These are phyloP conservation scores for Silybum marianum DNA, from an alignment of 129 eudicot genomes.

Conservation along the genomic window DNA sequence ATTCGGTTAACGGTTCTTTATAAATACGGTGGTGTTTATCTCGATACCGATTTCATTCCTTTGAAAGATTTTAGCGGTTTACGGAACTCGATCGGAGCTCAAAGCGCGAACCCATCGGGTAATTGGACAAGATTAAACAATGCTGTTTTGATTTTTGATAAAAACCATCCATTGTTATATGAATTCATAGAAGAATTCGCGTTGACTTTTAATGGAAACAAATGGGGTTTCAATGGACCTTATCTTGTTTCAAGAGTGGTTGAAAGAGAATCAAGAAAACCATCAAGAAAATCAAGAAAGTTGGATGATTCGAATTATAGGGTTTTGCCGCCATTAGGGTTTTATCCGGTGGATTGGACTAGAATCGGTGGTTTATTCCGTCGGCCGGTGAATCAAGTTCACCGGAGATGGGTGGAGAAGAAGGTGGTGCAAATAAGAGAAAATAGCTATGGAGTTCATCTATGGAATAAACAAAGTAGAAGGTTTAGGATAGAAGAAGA, in stretches of 20 bases:
- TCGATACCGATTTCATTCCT: slow-evolving; percentile 72
- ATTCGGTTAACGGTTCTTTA: slow-evolving; percentile 65
- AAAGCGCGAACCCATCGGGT: slow-evolving; percentile 45
- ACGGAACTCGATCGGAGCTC: slow-evolving; percentile 80
- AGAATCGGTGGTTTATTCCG: slow-evolving; percentile 46
- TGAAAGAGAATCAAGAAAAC: slow-evolving; percentile 13
- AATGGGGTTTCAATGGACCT: slow-evolving; percentile 95
- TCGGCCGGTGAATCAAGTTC: slow-evolving; percentile 37
- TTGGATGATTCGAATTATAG: slow-evolving; percentile 33
- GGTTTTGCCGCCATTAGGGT: slow-evolving; percentile 63
- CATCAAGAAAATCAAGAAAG: background rate
- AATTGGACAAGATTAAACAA: slow-evolving; percentile 79
- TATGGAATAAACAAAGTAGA: slow-evolving; percentile 82
- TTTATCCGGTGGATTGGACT: slow-evolving; percentile 82
- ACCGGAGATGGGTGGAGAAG: slow-evolving; percentile 54
- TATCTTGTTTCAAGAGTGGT: slow-evolving; percentile 79
- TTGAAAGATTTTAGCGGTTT: slow-evolving; percentile 62
- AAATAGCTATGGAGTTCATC: slow-evolving; percentile 67
- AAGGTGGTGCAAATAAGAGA: slow-evolving; percentile 46
- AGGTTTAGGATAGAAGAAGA: slow-evolving; percentile 65
- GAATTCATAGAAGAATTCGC: slow-evolving; percentile 84
- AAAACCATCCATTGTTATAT: slow-evolving; percentile 59
- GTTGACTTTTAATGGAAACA: slow-evolving; percentile 62
- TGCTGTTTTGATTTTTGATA: slow-evolving; percentile 78
- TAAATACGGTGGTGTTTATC: slow-evolving; percentile 79